Percentiles rank a stretch among this genome's conserved stretches.
These are phyloP conservation scores for Artemisia annua DNA, from an alignment of 129 eudicot genomes.

Conservation along the genomic window DNA sequence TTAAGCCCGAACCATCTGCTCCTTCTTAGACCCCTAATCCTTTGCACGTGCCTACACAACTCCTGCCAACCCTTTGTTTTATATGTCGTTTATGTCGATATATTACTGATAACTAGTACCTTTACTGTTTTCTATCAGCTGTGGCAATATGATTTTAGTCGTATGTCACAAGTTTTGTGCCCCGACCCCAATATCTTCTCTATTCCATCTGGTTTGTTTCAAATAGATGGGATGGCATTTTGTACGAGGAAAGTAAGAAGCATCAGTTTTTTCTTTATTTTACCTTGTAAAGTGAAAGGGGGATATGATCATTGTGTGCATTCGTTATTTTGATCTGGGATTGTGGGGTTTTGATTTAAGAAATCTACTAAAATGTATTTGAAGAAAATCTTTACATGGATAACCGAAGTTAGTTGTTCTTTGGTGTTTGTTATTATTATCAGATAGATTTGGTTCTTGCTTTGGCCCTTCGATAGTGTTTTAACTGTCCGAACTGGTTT, in stretches of 20 bases:
- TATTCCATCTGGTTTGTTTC: constrained; percentile 4
- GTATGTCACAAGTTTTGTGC: constrained; percentile 29
- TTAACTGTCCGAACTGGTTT: background rate
- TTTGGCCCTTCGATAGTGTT: background rate
- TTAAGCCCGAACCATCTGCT: constrained; percentile 74
- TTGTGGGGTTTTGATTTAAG: background rate
- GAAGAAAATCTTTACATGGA: background rate
- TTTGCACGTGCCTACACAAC: constrained; percentile 59
- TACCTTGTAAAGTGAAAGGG: constrained; percentile 35
- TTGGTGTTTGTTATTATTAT: background rate
- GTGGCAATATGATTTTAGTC: constrained; percentile 33
- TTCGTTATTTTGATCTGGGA: background rate
- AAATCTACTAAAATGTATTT: background rate
- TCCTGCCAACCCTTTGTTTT: constrained; percentile 30
- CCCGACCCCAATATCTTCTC: constrained; percentile 7
- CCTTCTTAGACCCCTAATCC: constrained; percentile 45
- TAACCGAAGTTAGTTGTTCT: background rate
- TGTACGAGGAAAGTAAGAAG: constrained; percentile 27
- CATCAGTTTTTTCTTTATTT: constrained; percentile 2
- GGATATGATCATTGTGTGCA: background rate
- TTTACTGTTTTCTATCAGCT: constrained; percentile 19
- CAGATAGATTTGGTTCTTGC: background rate
- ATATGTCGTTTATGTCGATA: constrained; percentile 15
- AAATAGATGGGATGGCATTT: constrained; percentile 18
- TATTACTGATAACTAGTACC: background rate